Evolutionary conservation across 352 stramenopile species (phyloP).

Genomic region (Globisporangium ultimum): DNA sequence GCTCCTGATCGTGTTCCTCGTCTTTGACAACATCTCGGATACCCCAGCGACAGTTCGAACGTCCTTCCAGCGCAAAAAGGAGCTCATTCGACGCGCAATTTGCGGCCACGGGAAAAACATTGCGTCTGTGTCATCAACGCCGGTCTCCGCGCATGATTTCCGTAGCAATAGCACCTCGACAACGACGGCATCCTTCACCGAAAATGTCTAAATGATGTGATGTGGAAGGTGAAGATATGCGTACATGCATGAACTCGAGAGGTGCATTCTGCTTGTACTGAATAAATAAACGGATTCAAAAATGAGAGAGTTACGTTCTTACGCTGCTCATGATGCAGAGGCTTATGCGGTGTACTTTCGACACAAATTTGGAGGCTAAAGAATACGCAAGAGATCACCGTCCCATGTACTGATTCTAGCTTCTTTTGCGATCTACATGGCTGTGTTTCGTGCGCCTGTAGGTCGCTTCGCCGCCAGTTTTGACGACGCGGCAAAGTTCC

Average conservation of each 20-base stretch:
- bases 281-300: no score
- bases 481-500: background rate
- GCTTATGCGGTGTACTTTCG: no score
- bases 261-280: background rate
- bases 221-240: background rate
- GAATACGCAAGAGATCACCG: no score
- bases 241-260: background rate
- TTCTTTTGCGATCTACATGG: no score
- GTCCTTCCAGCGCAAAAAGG: conserved; percentile 83
- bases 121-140: conserved; percentile 15
- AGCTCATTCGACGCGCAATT: conserved; percentile 83
- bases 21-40: conserved; percentile 82
- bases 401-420: no score
- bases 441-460: background rate
- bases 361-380: no score
- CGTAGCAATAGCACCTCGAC: conserved; percentile 20
- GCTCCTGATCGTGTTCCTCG: conserved; percentile 68
- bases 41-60: conserved; percentile 69
- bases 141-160: conserved; percentile 8
- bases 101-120: conserved; percentile 55
- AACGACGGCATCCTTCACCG: conserved; percentile 8
- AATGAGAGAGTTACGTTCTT: no score
- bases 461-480: background rate
- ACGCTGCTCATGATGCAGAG: no score
- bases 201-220: conserved; percentile 6